phyloP scores from a whole-genome alignment of 225 moss, liverwort and hornwort species.

The Pseudoscleropodium purum region DNA sequence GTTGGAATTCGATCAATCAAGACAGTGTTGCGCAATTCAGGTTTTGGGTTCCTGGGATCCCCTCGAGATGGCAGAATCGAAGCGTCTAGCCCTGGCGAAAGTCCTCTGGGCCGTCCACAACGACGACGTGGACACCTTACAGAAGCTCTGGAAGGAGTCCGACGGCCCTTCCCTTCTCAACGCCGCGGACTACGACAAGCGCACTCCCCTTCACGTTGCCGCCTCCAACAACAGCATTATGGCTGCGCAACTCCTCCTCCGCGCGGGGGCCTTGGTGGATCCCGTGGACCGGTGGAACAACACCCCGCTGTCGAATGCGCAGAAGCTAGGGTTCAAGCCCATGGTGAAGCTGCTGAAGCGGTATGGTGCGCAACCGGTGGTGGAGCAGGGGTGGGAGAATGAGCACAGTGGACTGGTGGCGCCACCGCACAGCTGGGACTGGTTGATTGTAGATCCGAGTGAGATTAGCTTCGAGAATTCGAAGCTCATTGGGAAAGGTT shows the following conservation, averaged over 20 bases:
- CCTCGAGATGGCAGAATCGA: constrained; percentile 1
- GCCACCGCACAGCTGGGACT: constrained; percentile 52
- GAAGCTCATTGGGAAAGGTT: constrained; percentile 68
- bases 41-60: not conserved
- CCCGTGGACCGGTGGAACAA: constrained; percentile 29
- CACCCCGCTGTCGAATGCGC: constrained; percentile 55
- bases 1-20: not conserved
- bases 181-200: constrained; percentile 47
- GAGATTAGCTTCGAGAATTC: constrained; percentile 49
- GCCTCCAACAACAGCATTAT: constrained; percentile 29
- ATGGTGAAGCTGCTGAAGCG: constrained; percentile 52
- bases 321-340: constrained; percentile 16
- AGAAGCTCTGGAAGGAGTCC: not conserved
- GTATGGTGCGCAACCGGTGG: constrained; percentile 30
- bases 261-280: constrained; percentile 31
- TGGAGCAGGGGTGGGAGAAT: not conserved
- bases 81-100: constrained; percentile 18
- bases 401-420: constrained; percentile 9
- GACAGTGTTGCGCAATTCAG: not conserved
- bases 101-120: constrained; percentile 38
- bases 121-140: constrained; percentile 17
- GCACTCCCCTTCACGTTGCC: constrained; percentile 47
- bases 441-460: constrained; percentile 60
- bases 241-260: constrained; percentile 28
- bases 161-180: constrained; percentile 26